Base-by-base conservation (phyloP, 2,329 filamentous ascomycete species). In the Colletotrichum destructivum region DNA sequence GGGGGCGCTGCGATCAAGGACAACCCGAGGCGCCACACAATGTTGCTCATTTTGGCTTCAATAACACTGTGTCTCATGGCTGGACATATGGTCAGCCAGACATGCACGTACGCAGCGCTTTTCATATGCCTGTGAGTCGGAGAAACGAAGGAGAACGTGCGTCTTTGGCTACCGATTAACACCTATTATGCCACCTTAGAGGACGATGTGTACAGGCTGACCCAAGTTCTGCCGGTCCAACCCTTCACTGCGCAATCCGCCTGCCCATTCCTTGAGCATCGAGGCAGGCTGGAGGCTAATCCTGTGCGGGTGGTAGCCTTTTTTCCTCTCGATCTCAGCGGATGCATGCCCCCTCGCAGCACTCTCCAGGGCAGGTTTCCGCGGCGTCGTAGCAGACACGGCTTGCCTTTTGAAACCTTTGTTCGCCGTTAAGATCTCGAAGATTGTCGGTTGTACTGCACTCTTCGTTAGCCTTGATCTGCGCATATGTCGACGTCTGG, bases 381-480 rank as follows among this genome's bases (percentile, higher is more conserved):
- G 23, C 47, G 18, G 26, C 59, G 4, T 38, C 9, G 13, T 26
- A n/a, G 23, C 2, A 42, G 40, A 59, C 65, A 57, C 31, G 31
- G 13, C 46, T 40, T 35, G 31, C 31, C 31, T 9, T 35, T 35
- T 9, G 8, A 35, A 51, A 49, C 18, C 9, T 46, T 13, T 42
- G 4, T n/a, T 47, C 31, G 31, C 2, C 59, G 8, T 5, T 16
- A 21, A 47, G 21, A 35, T n/a, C 12, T 46, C 18, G 21, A n/a
- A 3, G 8, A 40, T 56, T 69, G 69, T 26, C 65, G 69, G 59
- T 72, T 69, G 66, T 72, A 72, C 69, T 72, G 31, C 4, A 9
- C 9, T 9, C 18, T n/a, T 11, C 54, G 13, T 69, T 49, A 69
- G 54, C 7, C 12, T 2, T 21, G 3, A 42, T 31, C 35, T 6